These are phyloP conservation scores for Atkinsonella texensis DNA, from an alignment of 2,329 filamentous ascomycete species.

Conservation along the genomic window DNA sequence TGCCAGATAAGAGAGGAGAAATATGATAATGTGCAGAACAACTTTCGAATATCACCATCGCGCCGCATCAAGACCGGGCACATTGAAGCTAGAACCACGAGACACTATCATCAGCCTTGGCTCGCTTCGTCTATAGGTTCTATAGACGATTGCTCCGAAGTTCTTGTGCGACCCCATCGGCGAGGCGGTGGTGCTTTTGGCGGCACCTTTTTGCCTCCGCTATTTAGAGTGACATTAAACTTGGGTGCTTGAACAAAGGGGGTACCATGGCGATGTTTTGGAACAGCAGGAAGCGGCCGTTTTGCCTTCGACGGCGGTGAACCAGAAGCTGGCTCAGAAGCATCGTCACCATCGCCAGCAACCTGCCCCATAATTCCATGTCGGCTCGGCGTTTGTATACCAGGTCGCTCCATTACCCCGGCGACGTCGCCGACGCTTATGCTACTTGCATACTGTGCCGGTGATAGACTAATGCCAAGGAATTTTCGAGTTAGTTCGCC, in stretches of 20 bases:
- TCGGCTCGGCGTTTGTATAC: conserved; percentile 67
- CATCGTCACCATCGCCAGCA: conserved; percentile 5
- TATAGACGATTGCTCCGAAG: conserved; percentile 17
- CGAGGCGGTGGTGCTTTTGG: conserved; percentile 35
- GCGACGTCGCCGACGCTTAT: conserved; percentile 70
- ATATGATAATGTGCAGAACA: neutral
- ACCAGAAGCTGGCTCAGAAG: conserved; percentile 12
- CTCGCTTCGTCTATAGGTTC: neutral
- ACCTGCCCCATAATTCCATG: conserved; percentile 23
- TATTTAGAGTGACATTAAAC: conserved; percentile 17
- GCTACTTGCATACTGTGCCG: conserved; percentile 54
- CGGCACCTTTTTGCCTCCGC: conserved; percentile 26
- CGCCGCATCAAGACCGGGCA: too few species aligned
- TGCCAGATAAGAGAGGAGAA: neutral
- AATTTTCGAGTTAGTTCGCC: conserved; percentile 44
- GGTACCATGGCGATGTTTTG: conserved; percentile 42
- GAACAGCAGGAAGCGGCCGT: conserved; percentile 41
- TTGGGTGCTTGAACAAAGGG: conserved; percentile 27
- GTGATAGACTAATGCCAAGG: conserved; percentile 59
- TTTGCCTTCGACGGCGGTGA: conserved; percentile 21
- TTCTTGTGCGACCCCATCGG: conserved; percentile 30
- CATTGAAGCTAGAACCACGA: neutral
- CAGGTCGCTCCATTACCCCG: conserved; percentile 68
- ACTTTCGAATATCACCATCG: neutral
- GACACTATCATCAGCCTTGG: neutral